phyloP scores from a whole-genome alignment of 1,139 yeast genomes.

The Blastobotrys proliferans region DNA sequence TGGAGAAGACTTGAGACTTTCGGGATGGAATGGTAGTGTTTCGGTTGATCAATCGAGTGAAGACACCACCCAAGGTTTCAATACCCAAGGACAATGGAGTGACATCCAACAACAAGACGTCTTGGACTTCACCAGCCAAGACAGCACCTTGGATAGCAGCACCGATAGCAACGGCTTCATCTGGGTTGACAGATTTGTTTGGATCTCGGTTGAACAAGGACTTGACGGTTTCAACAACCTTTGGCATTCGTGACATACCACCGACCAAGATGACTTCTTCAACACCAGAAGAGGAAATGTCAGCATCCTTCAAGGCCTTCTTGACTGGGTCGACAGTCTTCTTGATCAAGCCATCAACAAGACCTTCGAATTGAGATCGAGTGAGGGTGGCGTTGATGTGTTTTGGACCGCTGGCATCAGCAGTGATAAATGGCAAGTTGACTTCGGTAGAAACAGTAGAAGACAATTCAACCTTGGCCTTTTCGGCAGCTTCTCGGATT shows the following conservation, averaged over 20 bases:
- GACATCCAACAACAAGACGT: constrained; percentile 89
- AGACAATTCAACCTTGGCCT: constrained; percentile 97
- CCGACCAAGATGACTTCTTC: constrained; percentile 97
- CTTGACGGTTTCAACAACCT: constrained; percentile 96
- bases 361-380: constrained; percentile 88
- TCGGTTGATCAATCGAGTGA: constrained; percentile 95
- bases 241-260: constrained; percentile 99
- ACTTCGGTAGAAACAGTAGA: constrained; percentile 91
- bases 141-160: constrained; percentile 99
- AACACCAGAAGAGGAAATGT: constrained; percentile 75
- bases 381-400: constrained; percentile 92
- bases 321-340: constrained; percentile 95
- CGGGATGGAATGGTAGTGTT: constrained; percentile 98
- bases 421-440: constrained; percentile 95
- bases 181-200: constrained; percentile 98
- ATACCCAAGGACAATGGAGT: constrained; percentile 97
- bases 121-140: constrained; percentile 96
- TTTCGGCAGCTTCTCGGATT: constrained; percentile 99
- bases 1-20: constrained; percentile 95
- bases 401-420: constrained; percentile 95
- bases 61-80: constrained; percentile 98
- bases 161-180: constrained; percentile 99
- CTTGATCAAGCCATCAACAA: constrained; percentile 89
- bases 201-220: constrained; percentile 91
- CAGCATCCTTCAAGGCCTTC: constrained; percentile 97